phyloP scores from a whole-genome alignment of 768 basidiomycete genomes.

The Rhodosporidiobolus odoratus region DNA sequence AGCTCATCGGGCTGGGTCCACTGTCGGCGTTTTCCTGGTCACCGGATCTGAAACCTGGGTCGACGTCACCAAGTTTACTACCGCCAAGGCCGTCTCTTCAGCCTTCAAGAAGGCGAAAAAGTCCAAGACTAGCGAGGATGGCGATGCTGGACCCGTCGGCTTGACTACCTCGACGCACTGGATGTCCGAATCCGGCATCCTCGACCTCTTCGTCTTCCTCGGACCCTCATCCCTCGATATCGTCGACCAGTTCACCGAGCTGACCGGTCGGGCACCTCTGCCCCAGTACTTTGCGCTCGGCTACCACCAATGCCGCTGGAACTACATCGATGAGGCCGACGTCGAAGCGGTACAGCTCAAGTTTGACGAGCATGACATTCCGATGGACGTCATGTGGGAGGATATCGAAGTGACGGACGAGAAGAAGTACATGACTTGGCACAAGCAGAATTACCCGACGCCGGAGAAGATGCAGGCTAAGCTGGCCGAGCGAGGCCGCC shows the following conservation, averaged over 20 bases:
- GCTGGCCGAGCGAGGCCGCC: conserved; percentile 74
- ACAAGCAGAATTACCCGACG: conserved; percentile 83
- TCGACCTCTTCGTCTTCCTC: conserved; percentile 88
- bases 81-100: conserved; percentile 37
- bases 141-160: conserved; percentile 7
- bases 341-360: conserved; percentile 73
- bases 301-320: conserved; percentile 98
- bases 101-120: conserved; percentile 43
- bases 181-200: conserved; percentile 94
- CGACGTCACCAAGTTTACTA: conserved; percentile 68
- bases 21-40: conserved; percentile 83
- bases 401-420: conserved; percentile 95
- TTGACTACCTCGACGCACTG: conserved; percentile 80
- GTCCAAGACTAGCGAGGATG: not conserved
- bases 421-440: conserved; percentile 97
- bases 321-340: conserved; percentile 86
- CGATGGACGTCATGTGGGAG: conserved; percentile 93
- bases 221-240: conserved; percentile 78
- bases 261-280: conserved; percentile 81
- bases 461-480: conserved; percentile 89
- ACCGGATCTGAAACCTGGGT: conserved; percentile 91
- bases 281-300: conserved; percentile 86
- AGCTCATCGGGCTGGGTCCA: conserved; percentile 78
- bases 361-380: conserved; percentile 92
- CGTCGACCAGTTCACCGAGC: conserved; percentile 73